These are phyloP conservation scores for Nidularia pulvinata DNA, from an alignment of 768 basidiomycete species.

Conservation along the genomic window DNA sequence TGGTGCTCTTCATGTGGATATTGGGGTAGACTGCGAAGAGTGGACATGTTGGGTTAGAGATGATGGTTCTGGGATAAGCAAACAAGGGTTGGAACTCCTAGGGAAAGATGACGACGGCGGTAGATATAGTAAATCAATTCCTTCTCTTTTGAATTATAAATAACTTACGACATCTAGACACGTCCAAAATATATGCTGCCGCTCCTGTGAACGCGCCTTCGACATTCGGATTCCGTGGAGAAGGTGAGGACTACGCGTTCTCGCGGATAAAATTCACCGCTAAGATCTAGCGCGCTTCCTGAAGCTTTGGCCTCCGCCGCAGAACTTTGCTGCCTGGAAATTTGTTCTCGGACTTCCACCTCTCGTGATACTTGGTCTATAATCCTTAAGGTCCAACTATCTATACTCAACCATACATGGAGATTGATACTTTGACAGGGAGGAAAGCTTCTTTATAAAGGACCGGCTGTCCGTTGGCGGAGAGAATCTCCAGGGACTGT, in stretches of 20 bases:
- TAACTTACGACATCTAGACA: slow-evolving; percentile 38
- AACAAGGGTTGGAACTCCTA: slow-evolving; percentile 54
- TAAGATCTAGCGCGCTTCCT: not conserved
- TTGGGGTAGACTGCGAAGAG: slow-evolving; percentile 72
- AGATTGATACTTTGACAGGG: slow-evolving; percentile 39
- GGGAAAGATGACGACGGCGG: slow-evolving; percentile 49
- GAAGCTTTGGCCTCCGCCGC: slow-evolving; percentile 85
- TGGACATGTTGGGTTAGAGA: slow-evolving; percentile 90
- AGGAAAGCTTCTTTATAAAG: slow-evolving; percentile 65
- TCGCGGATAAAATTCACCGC: no score
- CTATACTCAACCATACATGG: not conserved
- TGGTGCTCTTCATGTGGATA: slow-evolving; percentile 61
- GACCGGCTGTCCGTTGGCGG: slow-evolving; percentile 75
- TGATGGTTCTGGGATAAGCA: slow-evolving; percentile 77
- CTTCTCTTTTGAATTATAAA: no score
- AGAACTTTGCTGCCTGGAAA: slow-evolving; percentile 78
- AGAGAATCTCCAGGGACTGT: slow-evolving; percentile 76
- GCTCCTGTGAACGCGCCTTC: slow-evolving; percentile 48
- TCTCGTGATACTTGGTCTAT: slow-evolving; percentile 73
- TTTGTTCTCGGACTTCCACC: slow-evolving; percentile 69
- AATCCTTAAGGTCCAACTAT: slow-evolving; percentile 66
- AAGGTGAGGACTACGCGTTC: slow-evolving; percentile 54
- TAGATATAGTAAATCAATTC: slow-evolving; percentile 64
- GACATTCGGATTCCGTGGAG: slow-evolving; percentile 92
- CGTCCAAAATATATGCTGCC: slow-evolving; percentile 67